Conservation (phyloP, 768 basidiomycete genomes). For the Russula dissimulans region DNA sequence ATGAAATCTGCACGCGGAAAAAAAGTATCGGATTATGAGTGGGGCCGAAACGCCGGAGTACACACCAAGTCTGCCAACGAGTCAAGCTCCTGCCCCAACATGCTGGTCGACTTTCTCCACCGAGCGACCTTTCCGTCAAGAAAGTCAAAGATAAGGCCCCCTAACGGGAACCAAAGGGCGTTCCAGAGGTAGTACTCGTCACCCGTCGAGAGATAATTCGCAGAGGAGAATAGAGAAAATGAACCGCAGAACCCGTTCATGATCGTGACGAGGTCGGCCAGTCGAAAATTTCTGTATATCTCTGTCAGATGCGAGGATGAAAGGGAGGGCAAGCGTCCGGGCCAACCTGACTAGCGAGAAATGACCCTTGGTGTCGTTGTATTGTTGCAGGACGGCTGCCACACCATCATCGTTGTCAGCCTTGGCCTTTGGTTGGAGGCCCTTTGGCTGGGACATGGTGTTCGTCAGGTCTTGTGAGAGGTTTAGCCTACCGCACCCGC, state of each 20-base stretch:
- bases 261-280: conserved; percentile 96
- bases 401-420: conserved; percentile 21
- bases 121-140: conserved; percentile 96
- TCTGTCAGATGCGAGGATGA: conserved; percentile 2
- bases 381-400: conserved; percentile 59
- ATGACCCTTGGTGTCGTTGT: conserved; percentile 85
- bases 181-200: conserved; percentile 76
- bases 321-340: conserved; percentile 4
- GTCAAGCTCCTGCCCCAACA: conserved; percentile 97
- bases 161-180: conserved; percentile 82
- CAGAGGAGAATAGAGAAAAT: conserved; percentile 89
- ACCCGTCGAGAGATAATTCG: conserved; percentile 73
- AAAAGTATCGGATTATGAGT: background rate
- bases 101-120: conserved; percentile 91
- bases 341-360: conserved; percentile 90
- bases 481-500: background rate
- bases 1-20: conserved; percentile 65
- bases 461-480: conserved; percentile 9
- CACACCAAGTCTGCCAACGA: conserved; percentile 90
- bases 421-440: conserved; percentile 24
- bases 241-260: conserved; percentile 99
- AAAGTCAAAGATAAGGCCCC: conserved; percentile 96
- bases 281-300: conserved; percentile 78
- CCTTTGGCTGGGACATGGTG: conserved; percentile 45
- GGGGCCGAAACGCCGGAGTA: conserved; percentile 13